Evolutionary conservation across 805 yeast species (phyloP), one percentile per base, ranked within the genome.

Genomic region (Ogataea methylovora): DNA sequence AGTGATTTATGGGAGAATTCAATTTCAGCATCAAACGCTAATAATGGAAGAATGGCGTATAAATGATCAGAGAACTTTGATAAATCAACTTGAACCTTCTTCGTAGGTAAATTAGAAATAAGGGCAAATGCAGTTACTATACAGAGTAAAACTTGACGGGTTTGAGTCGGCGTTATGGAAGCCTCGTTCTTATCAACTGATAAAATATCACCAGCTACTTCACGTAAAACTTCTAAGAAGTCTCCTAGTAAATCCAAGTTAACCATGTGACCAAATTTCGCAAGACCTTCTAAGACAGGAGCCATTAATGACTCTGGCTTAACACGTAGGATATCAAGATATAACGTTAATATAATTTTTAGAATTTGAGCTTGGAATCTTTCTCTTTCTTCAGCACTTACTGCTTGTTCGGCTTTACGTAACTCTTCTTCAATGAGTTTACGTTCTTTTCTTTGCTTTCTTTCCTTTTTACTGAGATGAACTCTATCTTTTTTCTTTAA

Each of bases 211-310:
- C 50, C 58, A 17, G 86, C 74, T 17, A 88, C 72, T 56, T 92
- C 97, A 45, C 88, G 70, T 56, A 92, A 68, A 7, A 88, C 95
- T 52, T 82, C 94, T 33, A 92, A 65, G 58, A 92, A 78, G 54
- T 92, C 98, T 18, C 97, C 97, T 45, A 92, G 70, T 29, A 92
- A 65, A 44, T 92, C 97, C 37, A 90, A 76, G 52, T 92, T 92
- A 17, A 94, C 87, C 78, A 88, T 79, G 49, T 82, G 92, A 2
- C 97, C 95, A 52, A 80, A 87, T 51, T 76, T 76, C 1, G 97
- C 84, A 37, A 92, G 61, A 3, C 97, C 97, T 61, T 92, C 97
- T 35, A 92, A 65, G 0, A 90, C 94, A 0, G 90, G 70, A 7
- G 94, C 95, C 67, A 86, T 77, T 34, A 92, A 63, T 14, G 73